Evolutionary conservation across 495 filamentous ascomycete genomes (phyloP), one percentile per base, ranked within the genome.

Genomic region (Staphylotrichum tortipilum): DNA sequence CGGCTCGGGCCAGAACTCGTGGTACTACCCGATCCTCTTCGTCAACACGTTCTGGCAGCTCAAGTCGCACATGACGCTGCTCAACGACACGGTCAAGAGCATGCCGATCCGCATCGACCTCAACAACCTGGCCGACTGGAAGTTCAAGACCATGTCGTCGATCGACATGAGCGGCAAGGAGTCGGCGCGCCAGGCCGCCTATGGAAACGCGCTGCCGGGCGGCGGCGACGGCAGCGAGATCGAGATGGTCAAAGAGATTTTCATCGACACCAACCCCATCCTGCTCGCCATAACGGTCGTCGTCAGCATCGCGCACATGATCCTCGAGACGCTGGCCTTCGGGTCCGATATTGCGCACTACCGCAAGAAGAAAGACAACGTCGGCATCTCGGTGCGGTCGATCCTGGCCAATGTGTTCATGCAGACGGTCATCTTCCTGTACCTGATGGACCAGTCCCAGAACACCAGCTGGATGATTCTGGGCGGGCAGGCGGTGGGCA

Each of bases 401-500:
- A 98, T 98, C 60, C 74, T 98, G 34, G 91, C 87, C 53, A 98
- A 97, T 60, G 91, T 97, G 54, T 89, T 97, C 68, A 98, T 98
- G 92, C 92, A 98, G 64, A 68, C 73, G 11, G 79, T 97, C 60
- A 95, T 98, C 66, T 95, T 98, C 78, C 80, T 98, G 22, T 98
- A 98, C 68, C 77, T 98, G n/a, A 72, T 98, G 61, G 92, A 98
- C 69, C 97, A 98, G 68, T 94, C 86, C 52, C 88, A 95, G 15
- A 90, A 91, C 61, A 98, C 92, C 5, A 92, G 86, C 39, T 98
- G 92, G 91, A 96, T 97, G 91, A 97, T 98, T 59, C 76, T 98
- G 18, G 84, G 88, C 33, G 84, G 87, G 12, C 92, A 98, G 68
- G 92, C 88, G 29, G 81, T 92, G 45, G 91, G 92, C 31, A 98